Evolutionary conservation across 1,139 yeast species (phyloP).

Genomic region (Spencermartinsiella ligniputridi): DNA sequence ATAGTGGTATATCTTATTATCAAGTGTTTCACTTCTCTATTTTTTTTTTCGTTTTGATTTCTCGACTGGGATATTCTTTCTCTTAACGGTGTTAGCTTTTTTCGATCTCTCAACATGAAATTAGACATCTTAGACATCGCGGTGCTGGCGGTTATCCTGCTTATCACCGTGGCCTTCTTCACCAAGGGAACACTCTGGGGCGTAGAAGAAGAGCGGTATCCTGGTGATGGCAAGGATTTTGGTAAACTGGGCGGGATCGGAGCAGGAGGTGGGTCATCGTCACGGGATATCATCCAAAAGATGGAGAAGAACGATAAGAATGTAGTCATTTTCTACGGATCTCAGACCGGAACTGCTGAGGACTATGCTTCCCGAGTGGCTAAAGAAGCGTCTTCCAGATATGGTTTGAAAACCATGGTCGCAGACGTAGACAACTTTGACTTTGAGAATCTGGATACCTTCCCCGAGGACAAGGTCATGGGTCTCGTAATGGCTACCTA

Average conservation of each 20-base stretch:
- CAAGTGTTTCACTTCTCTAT: too few relatives aligned
- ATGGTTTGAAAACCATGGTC: conserved; percentile 77
- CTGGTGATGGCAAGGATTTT: conserved; percentile 31
- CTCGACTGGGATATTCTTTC: too few relatives aligned
- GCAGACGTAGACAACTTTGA: conserved; percentile 89
- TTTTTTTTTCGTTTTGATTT: too few relatives aligned
- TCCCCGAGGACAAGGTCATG: conserved; percentile 52
- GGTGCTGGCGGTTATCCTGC: conserved; percentile 60
- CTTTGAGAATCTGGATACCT: conserved; percentile 63
- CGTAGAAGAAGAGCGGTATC: conserved; percentile 29
- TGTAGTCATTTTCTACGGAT: conserved; percentile 80
- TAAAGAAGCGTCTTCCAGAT: conserved; percentile 79
- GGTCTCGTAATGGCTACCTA: conserved; percentile 86
- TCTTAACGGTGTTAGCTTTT: too few relatives aligned
- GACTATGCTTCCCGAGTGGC: conserved; percentile 90
- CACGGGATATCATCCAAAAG: conserved; percentile 56
- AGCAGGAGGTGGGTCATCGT: conserved; percentile 23
- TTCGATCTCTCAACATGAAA: conserved; percentile 16
- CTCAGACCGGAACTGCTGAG: conserved; percentile 99
- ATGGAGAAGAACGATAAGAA: conserved; percentile 64
- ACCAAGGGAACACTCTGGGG: conserved; percentile 60
- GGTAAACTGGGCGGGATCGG: conserved; percentile 4
- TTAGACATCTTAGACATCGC: conserved; percentile 67
- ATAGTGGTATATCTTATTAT: too few relatives aligned
- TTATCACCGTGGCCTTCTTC: conserved; percentile 62